Percentiles rank a stretch among this genome's conserved stretches.
These are phyloP conservation scores for Rhodotorula paludigena DNA, from an alignment of 768 basidiomycete genomes.

Conservation along the genomic window DNA sequence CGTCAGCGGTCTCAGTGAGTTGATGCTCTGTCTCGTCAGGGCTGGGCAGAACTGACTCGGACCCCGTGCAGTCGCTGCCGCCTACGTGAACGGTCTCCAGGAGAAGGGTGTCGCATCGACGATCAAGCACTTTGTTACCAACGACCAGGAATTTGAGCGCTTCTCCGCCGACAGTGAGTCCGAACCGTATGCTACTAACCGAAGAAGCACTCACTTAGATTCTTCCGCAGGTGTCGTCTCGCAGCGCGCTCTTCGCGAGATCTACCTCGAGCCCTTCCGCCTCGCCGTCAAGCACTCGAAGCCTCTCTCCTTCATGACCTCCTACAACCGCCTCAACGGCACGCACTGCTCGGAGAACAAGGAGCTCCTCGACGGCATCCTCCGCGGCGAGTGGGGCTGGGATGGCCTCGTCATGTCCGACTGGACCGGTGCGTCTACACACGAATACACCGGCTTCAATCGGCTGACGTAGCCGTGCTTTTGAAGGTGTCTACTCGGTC, in stretches of 20 bases:
- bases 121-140: conserved; percentile 45
- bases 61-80: conserved; percentile 29
- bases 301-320: conserved; percentile 27
- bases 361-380: conserved; percentile 43
- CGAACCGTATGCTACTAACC: too few relatives aligned
- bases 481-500: conserved; percentile 42
- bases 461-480: conserved; percentile 22
- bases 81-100: conserved; percentile 44
- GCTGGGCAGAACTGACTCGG: not conserved
- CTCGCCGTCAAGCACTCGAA: conserved; percentile 40
- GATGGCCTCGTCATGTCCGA: conserved; percentile 46
- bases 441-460: not conserved
- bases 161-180: conserved; percentile 20
- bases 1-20: conserved; percentile 15
- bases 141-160: conserved; percentile 37
- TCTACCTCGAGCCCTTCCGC: conserved; percentile 49
- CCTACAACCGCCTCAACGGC: conserved; percentile 47
- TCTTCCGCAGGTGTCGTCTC: conserved; percentile 39
- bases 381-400: conserved; percentile 46
- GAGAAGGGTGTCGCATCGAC: conserved; percentile 40
- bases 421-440: conserved; percentile 38
- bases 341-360: conserved; percentile 45
- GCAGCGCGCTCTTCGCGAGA: conserved; percentile 46
- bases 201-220: too few relatives aligned
- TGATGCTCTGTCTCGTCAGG: not conserved